phyloP scores from a whole-genome alignment of 495 filamentous ascomycete species.

The Podospora australis region DNA sequence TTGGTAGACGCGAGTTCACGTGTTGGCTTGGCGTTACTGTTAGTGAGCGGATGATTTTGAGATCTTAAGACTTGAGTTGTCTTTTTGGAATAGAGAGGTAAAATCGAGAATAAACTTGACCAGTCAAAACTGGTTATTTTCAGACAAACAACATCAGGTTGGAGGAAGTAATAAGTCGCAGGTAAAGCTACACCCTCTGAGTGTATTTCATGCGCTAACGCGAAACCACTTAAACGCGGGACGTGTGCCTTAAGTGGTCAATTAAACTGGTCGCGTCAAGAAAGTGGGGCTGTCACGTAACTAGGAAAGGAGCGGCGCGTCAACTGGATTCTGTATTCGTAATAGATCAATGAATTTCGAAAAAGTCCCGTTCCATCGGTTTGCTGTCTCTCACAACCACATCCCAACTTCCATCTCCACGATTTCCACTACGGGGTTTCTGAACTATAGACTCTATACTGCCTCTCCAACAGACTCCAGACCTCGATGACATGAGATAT shows the following conservation, averaged over 20 bases:
- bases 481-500: conserved; percentile 1
- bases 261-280: conserved; percentile 25
- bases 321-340: conserved; percentile 5
- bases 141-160: no score
- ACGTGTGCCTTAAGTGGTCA: conserved; percentile 11
- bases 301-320: conserved; percentile 22
- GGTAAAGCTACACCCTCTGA: no score
- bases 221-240: not conserved
- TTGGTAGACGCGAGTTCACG: conserved; percentile 11
- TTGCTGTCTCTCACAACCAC: not conserved
- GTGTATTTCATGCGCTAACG: not conserved
- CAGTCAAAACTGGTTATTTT: no score
- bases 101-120: no score
- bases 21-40: not conserved
- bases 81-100: no score
- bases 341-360: conserved; percentile 11
- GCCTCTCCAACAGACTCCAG: not conserved
- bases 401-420: not conserved
- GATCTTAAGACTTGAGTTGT: no score
- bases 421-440: no score
- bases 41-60: no score
- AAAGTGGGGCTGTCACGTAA: conserved; percentile 30
- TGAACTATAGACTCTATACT: no score
- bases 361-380: not conserved
- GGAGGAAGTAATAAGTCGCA: no score